These are phyloP conservation scores for Sphaceloma murrayae DNA, from an alignment of 2,329 filamentous ascomycete genomes.

Conservation along the genomic window DNA sequence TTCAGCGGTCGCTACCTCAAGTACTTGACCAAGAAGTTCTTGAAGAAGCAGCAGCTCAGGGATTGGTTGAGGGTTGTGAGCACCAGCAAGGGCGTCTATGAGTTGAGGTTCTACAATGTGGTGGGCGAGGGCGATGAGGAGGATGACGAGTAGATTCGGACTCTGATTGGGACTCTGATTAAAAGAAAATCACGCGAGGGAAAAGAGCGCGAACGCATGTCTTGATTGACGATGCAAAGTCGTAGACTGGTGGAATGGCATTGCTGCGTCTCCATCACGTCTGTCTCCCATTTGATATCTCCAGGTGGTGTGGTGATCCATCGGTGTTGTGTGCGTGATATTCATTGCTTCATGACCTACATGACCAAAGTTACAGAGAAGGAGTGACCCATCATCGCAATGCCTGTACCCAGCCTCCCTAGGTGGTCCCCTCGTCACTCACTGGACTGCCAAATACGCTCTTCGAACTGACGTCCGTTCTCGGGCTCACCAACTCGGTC, in stretches of 20 bases:
- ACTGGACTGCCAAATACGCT: too few relatives aligned
- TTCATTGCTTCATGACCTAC: constrained; percentile 1
- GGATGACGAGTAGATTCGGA: constrained; percentile 78
- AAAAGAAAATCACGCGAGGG: too few relatives aligned
- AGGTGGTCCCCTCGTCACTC: too few relatives aligned
- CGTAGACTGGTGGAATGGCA: constrained; percentile 13
- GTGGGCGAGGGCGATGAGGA: constrained; percentile 97
- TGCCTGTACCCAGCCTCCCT: too few relatives aligned
- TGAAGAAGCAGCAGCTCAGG: constrained; percentile 99
- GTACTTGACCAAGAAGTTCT: constrained; percentile 99
- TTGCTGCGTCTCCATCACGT: constrained; percentile 12
- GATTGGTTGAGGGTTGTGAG: constrained; percentile 99
- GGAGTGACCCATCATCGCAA: too few relatives aligned
- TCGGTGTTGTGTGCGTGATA: neutral
- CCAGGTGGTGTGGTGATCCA: neutral
- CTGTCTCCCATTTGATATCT: constrained; percentile 3
- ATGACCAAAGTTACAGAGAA: too few relatives aligned
- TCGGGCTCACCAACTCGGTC: too few relatives aligned
- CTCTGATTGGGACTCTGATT: neutral
- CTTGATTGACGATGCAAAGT: constrained; percentile 14
- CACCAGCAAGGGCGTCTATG: constrained; percentile 95
- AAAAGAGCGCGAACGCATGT: too few relatives aligned
- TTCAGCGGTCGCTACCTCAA: constrained; percentile 99
- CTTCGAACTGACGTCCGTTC: too few relatives aligned
- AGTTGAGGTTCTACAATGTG: constrained; percentile 99